These are phyloP conservation scores for Vararia minispora DNA, from an alignment of 768 basidiomycete genomes.

Conservation along the genomic window DNA sequence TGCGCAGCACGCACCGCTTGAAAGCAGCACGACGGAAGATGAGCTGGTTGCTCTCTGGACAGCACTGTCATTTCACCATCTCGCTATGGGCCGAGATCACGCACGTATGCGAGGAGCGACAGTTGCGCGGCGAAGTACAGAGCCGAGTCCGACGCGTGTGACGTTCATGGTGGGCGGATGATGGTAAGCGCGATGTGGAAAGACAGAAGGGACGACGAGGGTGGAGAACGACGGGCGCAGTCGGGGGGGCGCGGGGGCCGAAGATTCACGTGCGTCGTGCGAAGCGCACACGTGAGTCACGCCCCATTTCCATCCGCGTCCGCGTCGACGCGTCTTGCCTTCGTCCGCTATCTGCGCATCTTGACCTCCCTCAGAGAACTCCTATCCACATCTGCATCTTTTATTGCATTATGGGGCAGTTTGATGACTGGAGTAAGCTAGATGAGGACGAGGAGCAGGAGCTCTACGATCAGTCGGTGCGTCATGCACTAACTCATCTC, in stretches of 20 bases:
- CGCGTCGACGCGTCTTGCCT: too few relatives aligned
- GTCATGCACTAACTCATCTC: slow-evolving; percentile 10
- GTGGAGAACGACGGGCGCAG: too few relatives aligned
- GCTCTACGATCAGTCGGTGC: slow-evolving; percentile 56
- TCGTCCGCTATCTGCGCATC: too few relatives aligned
- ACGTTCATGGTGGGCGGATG: slow-evolving; percentile 28
- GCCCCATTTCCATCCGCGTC: too few relatives aligned
- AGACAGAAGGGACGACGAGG: too few relatives aligned
- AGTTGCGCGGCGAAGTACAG: slow-evolving; percentile 40
- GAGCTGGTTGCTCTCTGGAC: slow-evolving; percentile 13
- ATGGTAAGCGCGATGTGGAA: too few relatives aligned
- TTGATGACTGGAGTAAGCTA: slow-evolving; percentile 71
- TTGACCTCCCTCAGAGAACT: too few relatives aligned
- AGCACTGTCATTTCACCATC: neutral
- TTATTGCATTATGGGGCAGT: slow-evolving; percentile 46
- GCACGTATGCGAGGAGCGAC: slow-evolving; percentile 21
- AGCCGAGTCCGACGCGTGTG: slow-evolving; percentile 44
- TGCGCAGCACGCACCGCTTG: slow-evolving; percentile 13
- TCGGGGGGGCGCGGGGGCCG: too few relatives aligned
- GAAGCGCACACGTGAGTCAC: too few relatives aligned
- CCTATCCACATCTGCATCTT: too few relatives aligned
- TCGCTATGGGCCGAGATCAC: neutral
- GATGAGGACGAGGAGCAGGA: slow-evolving; percentile 82
- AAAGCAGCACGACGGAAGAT: slow-evolving; percentile 5
- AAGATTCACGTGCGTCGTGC: too few relatives aligned